These are phyloP conservation scores for Rhizopus delemar DNA, from an alignment of 371 early-diverging fungal species.

Conservation along the genomic window DNA sequence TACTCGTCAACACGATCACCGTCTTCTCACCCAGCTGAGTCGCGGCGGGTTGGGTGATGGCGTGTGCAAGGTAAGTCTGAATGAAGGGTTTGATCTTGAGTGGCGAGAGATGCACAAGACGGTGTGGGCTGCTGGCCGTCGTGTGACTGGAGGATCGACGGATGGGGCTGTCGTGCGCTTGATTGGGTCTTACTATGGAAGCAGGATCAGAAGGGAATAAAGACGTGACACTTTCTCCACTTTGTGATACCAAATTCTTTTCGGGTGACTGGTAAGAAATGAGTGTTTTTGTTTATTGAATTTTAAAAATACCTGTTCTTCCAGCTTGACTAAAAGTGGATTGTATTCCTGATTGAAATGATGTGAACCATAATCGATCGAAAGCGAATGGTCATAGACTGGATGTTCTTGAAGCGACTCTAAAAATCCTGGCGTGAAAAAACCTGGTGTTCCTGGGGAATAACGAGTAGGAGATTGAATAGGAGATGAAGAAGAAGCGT, in stretches of 20 bases:
- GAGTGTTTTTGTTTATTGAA: not conserved
- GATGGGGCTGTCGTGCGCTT: not conserved
- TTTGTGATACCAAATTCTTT: not conserved
- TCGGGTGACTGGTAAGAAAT: not conserved
- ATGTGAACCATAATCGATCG: not conserved
- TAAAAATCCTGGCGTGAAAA: constrained; percentile 71
- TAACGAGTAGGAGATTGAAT: constrained; percentile 9
- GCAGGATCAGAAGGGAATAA: not conserved
- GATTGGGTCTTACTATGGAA: not conserved
- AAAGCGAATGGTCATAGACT: not conserved
- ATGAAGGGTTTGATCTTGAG: constrained; percentile 39
- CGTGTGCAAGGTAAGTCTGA: constrained; percentile 36
- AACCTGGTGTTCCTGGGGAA: constrained; percentile 60
- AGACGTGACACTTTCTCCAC: constrained; percentile 2
- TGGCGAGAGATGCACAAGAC: constrained; percentile 35
- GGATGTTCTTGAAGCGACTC: constrained; percentile 59
- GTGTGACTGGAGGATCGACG: not conserved
- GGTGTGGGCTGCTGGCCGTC: not conserved
- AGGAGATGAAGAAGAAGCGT: not conserved
- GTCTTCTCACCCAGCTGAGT: constrained; percentile 52
- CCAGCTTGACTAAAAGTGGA: not conserved
- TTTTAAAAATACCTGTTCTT: not conserved
- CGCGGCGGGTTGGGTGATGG: constrained; percentile 32
- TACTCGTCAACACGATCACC: constrained; percentile 69
- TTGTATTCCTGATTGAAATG: constrained; percentile 1